Conservation (phyloP, 169 alveolate genomes). For the Plasmodium falciparum region DNA sequence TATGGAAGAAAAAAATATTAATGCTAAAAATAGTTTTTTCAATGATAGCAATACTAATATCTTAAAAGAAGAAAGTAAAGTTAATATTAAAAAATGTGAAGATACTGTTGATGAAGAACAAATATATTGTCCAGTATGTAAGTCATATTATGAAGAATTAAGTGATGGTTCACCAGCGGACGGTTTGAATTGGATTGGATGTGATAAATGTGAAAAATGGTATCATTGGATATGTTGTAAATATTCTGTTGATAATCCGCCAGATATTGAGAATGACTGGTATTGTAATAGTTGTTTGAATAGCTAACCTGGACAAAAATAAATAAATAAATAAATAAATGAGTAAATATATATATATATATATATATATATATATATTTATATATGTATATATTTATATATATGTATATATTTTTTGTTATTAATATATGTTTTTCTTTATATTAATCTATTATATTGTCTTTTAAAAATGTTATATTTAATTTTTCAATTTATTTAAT, state of each 20-base stretch:
- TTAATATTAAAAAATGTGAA: constrained; percentile 75
- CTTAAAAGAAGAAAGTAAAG: constrained; percentile 79
- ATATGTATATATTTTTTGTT: too few relatives aligned
- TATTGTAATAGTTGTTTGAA: constrained; percentile 52
- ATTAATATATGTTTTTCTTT: too few relatives aligned
- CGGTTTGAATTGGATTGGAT: constrained; percentile 88
- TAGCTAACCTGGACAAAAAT: constrained; percentile 5
- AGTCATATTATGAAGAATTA: constrained; percentile 82
- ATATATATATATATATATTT: too few relatives aligned
- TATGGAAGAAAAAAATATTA: too few relatives aligned
- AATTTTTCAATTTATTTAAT: too few relatives aligned
- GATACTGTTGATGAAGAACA: constrained; percentile 80
- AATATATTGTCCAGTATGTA: constrained; percentile 85
- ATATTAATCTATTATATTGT: too few relatives aligned
- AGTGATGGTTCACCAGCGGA: constrained; percentile 89
- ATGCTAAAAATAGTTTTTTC: constrained; percentile 4
- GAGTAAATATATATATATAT: too few relatives aligned
- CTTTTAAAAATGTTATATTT: too few relatives aligned
- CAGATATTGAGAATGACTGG: constrained; percentile 75
- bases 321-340: too few relatives aligned
- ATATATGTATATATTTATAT: too few relatives aligned
- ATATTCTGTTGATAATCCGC: constrained; percentile 73
- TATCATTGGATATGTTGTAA: constrained; percentile 84
- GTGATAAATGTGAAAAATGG: constrained; percentile 88
- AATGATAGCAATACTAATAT: constrained; percentile 58